phyloP scores from a whole-genome alignment of 495 filamentous ascomycete species.

The Neurospora sp. region DNA sequence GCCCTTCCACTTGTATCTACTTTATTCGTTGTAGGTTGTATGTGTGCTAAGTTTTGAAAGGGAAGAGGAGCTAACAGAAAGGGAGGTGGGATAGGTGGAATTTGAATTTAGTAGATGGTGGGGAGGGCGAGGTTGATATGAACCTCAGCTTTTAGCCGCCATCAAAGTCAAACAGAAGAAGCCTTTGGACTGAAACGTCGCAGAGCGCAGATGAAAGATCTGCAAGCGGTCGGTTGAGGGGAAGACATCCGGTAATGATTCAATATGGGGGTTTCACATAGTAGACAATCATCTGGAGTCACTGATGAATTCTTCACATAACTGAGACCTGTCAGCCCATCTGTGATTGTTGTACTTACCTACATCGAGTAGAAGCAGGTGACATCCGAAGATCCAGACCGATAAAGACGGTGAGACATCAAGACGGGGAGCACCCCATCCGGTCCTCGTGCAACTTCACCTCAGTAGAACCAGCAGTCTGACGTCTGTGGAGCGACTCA shows the following conservation, averaged over 20 bases:
- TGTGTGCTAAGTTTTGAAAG: background rate
- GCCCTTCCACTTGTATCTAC: background rate
- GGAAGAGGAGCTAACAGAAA: background rate
- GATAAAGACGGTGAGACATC: background rate
- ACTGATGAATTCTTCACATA: background rate
- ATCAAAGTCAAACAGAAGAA: background rate
- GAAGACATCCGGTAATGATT: background rate
- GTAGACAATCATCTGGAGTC: background rate
- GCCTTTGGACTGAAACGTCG: background rate
- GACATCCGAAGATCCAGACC: background rate
- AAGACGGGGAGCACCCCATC: background rate
- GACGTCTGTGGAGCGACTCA: background rate
- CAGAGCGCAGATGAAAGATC: background rate
- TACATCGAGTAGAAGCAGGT: background rate
- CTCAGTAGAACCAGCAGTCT: background rate
- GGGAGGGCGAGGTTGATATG: background rate
- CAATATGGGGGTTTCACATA: background rate
- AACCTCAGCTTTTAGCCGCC: background rate
- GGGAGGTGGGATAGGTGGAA: background rate
- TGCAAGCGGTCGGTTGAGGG: background rate
- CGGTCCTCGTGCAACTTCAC: background rate
- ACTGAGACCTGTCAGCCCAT: background rate
- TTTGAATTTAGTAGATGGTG: background rate
- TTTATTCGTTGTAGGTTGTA: background rate
- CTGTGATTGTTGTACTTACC: background rate